Percentiles rank a stretch among this genome's conserved stretches.
phyloP scores from a whole-genome alignment of 441 rosid species.

The Lepidium campestre region DNA sequence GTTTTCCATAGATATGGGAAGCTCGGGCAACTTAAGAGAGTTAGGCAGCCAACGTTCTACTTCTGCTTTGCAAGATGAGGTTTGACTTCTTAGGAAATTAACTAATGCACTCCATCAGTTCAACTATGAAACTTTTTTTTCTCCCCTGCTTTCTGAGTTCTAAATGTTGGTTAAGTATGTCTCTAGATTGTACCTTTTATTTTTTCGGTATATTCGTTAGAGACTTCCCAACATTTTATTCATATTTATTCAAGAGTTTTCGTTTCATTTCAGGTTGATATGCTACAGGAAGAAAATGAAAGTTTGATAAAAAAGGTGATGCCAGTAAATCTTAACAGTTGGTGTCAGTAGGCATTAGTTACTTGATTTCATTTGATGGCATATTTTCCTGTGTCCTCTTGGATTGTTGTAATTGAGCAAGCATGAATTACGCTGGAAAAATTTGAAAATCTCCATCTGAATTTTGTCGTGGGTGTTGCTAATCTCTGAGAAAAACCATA shows the following conservation, averaged over 20 bases:
- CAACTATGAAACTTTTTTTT: neutral
- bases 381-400: neutral
- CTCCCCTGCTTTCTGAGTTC: neutral
- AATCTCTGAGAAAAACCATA: neutral
- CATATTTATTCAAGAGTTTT: neutral
- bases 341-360: conserved; percentile 4
- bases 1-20: conserved; percentile 42
- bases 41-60: conserved; percentile 39
- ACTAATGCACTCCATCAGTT: neutral
- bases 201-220: neutral
- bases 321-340: conserved; percentile 26
- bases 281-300: conserved; percentile 69
- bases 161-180: neutral
- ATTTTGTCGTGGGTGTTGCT: neutral
- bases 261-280: conserved; percentile 49
- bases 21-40: conserved; percentile 35
- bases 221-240: neutral
- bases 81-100: conserved; percentile 2
- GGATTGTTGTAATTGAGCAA: neutral
- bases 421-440: neutral
- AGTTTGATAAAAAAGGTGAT: conserved; percentile 61
- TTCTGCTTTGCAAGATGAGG: conserved; percentile 71
- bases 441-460: neutral
- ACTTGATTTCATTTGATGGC: neutral
- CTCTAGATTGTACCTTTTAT: neutral